Evolutionary conservation across 1,139 yeast species (phyloP), one percentile per base, ranked within the genome.

Genomic region (Scheffersomyces cryptocercus): DNA sequence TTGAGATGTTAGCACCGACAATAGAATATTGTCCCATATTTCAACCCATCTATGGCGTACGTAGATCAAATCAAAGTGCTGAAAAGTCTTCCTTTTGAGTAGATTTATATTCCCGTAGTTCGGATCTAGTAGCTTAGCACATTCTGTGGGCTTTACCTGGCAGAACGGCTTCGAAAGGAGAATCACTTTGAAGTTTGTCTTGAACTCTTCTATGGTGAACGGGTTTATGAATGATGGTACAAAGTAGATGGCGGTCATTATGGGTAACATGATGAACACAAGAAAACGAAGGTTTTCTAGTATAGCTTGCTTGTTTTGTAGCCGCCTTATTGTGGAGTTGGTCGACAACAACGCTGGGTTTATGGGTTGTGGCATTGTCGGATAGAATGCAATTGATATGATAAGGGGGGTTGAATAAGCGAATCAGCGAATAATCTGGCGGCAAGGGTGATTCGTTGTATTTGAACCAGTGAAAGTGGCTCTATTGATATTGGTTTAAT

Each of bases 91-190:
- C 14, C 48, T 33, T 29, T 40, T 44, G 29, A 55, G 41, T 5
- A 42, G 28, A 3, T 34, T 13, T 0, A 50, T 37, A 35, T 50
- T 44, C 5, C 50, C 52, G 37, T 41, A 44, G 9, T 39, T 37
- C 3, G 50, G 44, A 30, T 52, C 47, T 15, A 55, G 31, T 16
- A 54, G 41, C 8, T 37, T 32, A 8, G 38, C 32, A 42, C 64
- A 59, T n/a, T 49, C 49, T 2, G 41, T 35, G 9, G 55, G 56
- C 29, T 47, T 49, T n/a, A 43, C 38, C 34, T 49, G 48, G 42
- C 64, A 59, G 37, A 47, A 50, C 24, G 54, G 51, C 29, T 46
- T 46, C 9, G 54, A 46, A 12, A 58, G 39, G 2, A 57, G 31
- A 2, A 48, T 46, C 11, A 54, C 44, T 14, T 53, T 49, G 38